Percentiles rank a stretch among this genome's conserved stretches.
These are phyloP conservation scores for Saccharomycopsis hybrid DNA, from an alignment of 1,139 yeast genomes.

Conservation along the genomic window DNA sequence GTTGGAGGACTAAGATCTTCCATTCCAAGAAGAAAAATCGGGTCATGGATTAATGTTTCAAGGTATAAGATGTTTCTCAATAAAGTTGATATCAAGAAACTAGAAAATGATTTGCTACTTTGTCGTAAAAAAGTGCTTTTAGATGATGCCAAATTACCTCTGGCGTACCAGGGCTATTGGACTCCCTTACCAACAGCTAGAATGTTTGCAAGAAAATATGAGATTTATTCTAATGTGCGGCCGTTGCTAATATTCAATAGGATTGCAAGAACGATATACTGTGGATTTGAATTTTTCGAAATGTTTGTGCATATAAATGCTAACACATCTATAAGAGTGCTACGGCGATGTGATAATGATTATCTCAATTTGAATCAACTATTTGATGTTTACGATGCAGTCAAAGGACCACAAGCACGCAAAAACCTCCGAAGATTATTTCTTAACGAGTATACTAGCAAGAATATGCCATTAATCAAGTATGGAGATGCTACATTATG, in stretches of 20 bases:
- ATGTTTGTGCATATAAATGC: constrained; percentile 8
- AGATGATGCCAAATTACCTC: neutral
- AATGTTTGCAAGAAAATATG: constrained; percentile 6
- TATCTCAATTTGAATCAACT: constrained; percentile 13
- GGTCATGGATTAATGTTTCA: constrained; percentile 13
- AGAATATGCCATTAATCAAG: neutral
- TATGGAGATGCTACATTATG: constrained; percentile 12
- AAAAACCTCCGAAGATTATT: constrained; percentile 5
- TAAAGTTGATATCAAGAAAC: neutral
- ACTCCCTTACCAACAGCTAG: constrained; percentile 5
- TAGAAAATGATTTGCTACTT: constrained; percentile 5
- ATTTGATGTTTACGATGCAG: constrained; percentile 11
- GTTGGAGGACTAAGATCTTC: constrained; percentile 10
- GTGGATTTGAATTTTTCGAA: constrained; percentile 16
- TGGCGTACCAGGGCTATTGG: constrained; percentile 12
- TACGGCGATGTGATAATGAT: constrained; percentile 11
- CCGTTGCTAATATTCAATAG: constrained; percentile 12
- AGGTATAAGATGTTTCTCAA: constrained; percentile 9
- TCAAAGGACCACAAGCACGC: neutral
- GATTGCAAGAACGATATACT: constrained; percentile 9
- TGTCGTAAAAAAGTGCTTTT: constrained; percentile 4
- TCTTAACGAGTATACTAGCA: constrained; percentile 1
- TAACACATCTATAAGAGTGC: constrained; percentile 3
- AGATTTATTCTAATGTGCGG: constrained; percentile 4
- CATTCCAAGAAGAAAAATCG: constrained; percentile 15